A percentile compares a stretch with the other conserved stretches of the same genome.
Conservation (phyloP, 768 basidiomycete species). For the Psilocybe tampanensis region DNA sequence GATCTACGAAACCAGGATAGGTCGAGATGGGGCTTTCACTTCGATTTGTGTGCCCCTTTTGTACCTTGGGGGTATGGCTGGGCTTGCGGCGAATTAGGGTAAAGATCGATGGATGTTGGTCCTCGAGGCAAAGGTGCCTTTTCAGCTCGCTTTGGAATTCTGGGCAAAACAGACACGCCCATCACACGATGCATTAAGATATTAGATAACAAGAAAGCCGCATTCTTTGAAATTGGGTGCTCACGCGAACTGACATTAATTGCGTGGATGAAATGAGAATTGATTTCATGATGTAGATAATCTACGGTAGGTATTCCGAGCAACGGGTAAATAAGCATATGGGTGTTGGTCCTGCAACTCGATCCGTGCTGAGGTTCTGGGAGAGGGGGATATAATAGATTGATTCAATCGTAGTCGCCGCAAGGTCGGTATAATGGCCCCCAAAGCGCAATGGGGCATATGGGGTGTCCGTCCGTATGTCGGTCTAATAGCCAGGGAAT, state of each 20-base stretch:
- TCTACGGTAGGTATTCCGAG: slow-evolving; percentile 12
- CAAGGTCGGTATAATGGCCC: slow-evolving; percentile 1
- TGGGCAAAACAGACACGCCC: slow-evolving; percentile 8
- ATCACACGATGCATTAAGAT: slow-evolving; percentile 18
- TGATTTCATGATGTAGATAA: not conserved
- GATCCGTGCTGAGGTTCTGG: not conserved
- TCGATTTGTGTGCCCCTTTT: slow-evolving; percentile 13
- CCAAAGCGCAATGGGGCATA: slow-evolving; percentile 4
- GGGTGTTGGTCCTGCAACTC: slow-evolving; percentile 1
- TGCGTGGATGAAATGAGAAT: not conserved
- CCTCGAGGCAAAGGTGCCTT: slow-evolving; percentile 20
- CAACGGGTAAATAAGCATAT: slow-evolving; percentile 8
- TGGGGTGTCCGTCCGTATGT: slow-evolving; percentile 2
- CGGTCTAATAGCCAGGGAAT: not conserved
- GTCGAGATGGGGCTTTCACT: slow-evolving; percentile 19
- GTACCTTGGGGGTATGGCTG: slow-evolving; percentile 14
- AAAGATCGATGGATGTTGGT: slow-evolving; percentile 13
- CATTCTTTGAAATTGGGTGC: slow-evolving; percentile 3
- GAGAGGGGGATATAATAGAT: not conserved
- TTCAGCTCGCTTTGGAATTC: slow-evolving; percentile 3
- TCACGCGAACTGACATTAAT: slow-evolving; percentile 1
- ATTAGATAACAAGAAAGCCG: slow-evolving; percentile 9
- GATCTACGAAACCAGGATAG: slow-evolving; percentile 17
- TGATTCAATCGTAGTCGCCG: not conserved
- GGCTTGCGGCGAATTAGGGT: slow-evolving; percentile 6